phyloP scores from a whole-genome alignment of 805 yeast genomes.

The Kregervanrija pseudodelftensis region DNA sequence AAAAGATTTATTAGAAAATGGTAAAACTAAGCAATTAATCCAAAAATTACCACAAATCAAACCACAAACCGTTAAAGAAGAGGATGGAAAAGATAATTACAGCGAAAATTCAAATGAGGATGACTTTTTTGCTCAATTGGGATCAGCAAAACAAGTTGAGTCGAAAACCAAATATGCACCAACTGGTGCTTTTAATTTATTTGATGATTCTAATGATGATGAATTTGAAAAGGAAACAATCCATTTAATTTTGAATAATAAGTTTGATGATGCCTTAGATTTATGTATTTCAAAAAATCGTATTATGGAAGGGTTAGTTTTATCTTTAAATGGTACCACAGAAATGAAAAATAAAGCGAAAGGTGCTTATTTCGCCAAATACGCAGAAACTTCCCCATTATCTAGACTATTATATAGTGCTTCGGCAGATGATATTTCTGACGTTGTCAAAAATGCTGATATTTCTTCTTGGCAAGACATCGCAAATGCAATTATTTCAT shows the following conservation, averaged over 20 bases:
- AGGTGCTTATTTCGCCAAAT: slow-evolving; percentile 59
- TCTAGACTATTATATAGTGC: slow-evolving; percentile 71
- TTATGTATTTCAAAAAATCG: slow-evolving; percentile 55
- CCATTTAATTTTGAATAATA: slow-evolving; percentile 50
- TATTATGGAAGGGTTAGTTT: slow-evolving; percentile 71
- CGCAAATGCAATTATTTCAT: slow-evolving; percentile 62
- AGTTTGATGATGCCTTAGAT: slow-evolving; percentile 60
- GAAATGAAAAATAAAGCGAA: slow-evolving; percentile 61
- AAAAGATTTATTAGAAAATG: slow-evolving; percentile 41
- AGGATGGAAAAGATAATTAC: slow-evolving; percentile 14
- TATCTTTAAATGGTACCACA: slow-evolving; percentile 64
- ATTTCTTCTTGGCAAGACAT: slow-evolving; percentile 78
- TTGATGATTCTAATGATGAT: slow-evolving; percentile 10
- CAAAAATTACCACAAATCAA: slow-evolving; percentile 17
- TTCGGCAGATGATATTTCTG: slow-evolving; percentile 46
- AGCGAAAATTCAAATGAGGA: slow-evolving; percentile 25
- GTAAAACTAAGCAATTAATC: slow-evolving; percentile 43
- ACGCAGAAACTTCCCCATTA: slow-evolving; percentile 43
- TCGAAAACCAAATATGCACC: slow-evolving; percentile 34
- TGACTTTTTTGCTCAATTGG: slow-evolving; percentile 32
- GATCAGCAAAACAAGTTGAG: slow-evolving; percentile 13
- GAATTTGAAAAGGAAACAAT: slow-evolving; percentile 42
- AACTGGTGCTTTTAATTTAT: slow-evolving; percentile 43
- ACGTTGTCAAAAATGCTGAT: slow-evolving; percentile 71
- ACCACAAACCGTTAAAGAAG: slow-evolving; percentile 3